These are phyloP conservation scores for Anisodus tanguticus DNA, from an alignment of 257 asterid genomes.

Conservation along the genomic window DNA sequence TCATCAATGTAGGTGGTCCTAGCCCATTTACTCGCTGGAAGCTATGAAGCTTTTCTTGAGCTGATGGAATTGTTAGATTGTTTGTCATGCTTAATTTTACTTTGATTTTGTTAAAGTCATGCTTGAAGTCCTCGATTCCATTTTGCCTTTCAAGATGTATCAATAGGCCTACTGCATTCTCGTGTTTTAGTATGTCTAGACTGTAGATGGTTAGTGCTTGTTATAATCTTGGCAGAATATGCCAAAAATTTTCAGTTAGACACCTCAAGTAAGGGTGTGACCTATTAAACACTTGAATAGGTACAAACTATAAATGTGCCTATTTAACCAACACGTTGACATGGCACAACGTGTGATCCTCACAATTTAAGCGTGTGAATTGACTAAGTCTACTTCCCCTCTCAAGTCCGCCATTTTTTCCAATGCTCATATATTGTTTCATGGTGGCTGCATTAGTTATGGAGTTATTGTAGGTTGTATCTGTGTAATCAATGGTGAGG, in stretches of 20 bases:
- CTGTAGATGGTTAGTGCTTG: too few species aligned
- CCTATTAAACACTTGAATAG: background rate
- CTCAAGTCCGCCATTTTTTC: background rate
- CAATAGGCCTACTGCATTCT: too few species aligned
- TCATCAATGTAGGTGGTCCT: too few species aligned
- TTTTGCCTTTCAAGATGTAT: too few species aligned
- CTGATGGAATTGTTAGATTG: too few species aligned
- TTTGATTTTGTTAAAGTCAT: too few species aligned
- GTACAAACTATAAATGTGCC: background rate
- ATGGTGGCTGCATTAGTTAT: background rate
- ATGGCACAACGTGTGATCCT: background rate
- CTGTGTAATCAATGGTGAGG: background rate
- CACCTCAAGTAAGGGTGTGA: background rate
- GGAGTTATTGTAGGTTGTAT: background rate
- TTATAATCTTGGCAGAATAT: background rate
- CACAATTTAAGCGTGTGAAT: background rate
- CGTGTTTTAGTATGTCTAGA: too few species aligned
- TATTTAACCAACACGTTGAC: background rate
- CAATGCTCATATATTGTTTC: background rate
- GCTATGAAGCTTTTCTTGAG: too few species aligned
- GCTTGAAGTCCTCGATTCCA: too few species aligned
- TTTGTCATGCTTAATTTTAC: too few species aligned
- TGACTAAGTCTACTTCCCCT: background rate
- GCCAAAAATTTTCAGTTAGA: background rate
- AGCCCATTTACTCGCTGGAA: too few species aligned